A percentile compares a stretch with the other conserved stretches of the same genome.
Conservation (phyloP, 441 rosid species). For the Daphne laureola region DNA sequence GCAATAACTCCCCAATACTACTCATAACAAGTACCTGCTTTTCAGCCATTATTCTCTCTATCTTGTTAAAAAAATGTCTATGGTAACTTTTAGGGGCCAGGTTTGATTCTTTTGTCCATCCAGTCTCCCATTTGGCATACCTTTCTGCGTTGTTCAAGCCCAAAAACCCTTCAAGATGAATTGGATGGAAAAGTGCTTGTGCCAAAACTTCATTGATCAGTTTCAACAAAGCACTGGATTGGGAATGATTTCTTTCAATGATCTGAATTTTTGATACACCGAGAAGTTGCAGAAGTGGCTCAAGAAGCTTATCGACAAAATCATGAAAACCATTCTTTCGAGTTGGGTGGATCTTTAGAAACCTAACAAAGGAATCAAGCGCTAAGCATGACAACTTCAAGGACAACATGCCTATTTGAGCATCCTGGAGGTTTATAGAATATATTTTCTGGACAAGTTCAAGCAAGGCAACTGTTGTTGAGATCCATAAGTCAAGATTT, state of each 20-base stretch:
- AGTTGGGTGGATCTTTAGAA: constrained; percentile 64
- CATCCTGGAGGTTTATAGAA: constrained; percentile 31
- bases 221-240: constrained; percentile 31
- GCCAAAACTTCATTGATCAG: constrained; percentile 57
- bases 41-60: constrained; percentile 36
- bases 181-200: constrained; percentile 70
- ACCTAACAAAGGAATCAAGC: constrained; percentile 76
- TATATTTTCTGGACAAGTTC: constrained; percentile 40
- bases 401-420: constrained; percentile 34
- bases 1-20: constrained; percentile 62
- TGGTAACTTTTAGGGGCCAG: constrained; percentile 65
- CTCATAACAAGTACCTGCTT: constrained; percentile 41
- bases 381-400: constrained; percentile 50
- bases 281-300: constrained; percentile 54
- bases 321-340: constrained; percentile 53
- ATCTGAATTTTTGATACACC: constrained; percentile 33
- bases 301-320: constrained; percentile 69
- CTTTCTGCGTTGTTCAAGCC: constrained; percentile 45
- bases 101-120: constrained; percentile 30
- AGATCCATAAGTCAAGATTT: constrained; percentile 68
- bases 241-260: constrained; percentile 21
- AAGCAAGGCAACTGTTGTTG: constrained; percentile 41
- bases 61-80: constrained; percentile 67
- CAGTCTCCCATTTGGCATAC: constrained; percentile 38
- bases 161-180: constrained; percentile 77